Evolutionary conservation across 2,329 filamentous ascomycete genomes (phyloP).

Genomic region (Erysiphe neolycopersici): DNA sequence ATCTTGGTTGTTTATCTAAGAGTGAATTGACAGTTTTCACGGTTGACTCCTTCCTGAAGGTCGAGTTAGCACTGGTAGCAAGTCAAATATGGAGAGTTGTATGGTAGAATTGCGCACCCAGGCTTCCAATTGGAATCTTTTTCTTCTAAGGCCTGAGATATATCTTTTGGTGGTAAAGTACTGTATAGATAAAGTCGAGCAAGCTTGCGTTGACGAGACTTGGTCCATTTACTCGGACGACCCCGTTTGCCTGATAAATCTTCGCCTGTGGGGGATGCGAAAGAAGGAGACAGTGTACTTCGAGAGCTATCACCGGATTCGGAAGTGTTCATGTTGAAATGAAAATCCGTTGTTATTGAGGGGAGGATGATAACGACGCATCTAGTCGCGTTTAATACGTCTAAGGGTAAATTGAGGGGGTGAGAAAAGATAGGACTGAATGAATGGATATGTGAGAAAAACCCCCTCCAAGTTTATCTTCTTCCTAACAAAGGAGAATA

Average conservation of each 20-base stretch:
- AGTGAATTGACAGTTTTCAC: conserved; percentile 29
- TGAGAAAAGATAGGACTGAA: too few species aligned
- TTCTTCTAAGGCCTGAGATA: conserved; percentile 21
- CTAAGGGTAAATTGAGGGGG: too few species aligned
- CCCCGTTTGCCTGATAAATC: conserved; percentile 12
- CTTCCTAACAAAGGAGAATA: too few species aligned
- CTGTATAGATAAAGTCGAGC: conserved; percentile 30
- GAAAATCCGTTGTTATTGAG: too few species aligned
- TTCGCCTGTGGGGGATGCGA: not conserved
- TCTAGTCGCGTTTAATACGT: too few species aligned
- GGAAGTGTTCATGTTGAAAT: not conserved
- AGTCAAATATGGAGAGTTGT: not conserved
- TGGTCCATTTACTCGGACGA: conserved; percentile 28
- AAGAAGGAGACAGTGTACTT: not conserved
- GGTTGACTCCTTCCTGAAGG: conserved; percentile 20
- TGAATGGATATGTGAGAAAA: too few species aligned
- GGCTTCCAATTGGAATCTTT: conserved; percentile 18
- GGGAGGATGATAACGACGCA: too few species aligned
- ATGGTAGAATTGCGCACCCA: conserved; percentile 19
- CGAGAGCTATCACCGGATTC: not conserved
- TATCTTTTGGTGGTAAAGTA: conserved; percentile 23
- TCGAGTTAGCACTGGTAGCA: not conserved
- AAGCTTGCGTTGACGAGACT: conserved; percentile 24
- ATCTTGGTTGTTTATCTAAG: conserved; percentile 30
- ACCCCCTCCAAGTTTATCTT: too few species aligned